Percentiles rank a stretch among this genome's conserved stretches.
phyloP scores from a whole-genome alignment of 306 rosid species.

The Adenanthera pavonina region DNA sequence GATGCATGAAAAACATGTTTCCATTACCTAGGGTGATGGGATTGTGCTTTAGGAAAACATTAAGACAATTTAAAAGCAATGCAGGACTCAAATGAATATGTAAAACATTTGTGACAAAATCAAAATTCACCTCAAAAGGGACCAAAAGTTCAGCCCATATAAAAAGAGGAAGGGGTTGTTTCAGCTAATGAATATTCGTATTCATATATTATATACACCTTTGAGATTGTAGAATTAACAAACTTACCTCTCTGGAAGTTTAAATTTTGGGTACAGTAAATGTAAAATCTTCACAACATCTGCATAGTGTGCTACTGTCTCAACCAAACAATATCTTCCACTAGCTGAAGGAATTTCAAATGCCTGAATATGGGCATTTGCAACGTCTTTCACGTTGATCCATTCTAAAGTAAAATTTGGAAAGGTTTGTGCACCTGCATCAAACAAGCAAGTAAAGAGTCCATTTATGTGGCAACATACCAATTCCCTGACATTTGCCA shows the following conservation, averaged over 20 bases:
- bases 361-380: slow-evolving; percentile 19
- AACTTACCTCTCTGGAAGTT: slow-evolving; percentile 54
- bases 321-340: slow-evolving; percentile 28
- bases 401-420: slow-evolving; percentile 11
- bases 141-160: not conserved
- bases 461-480: not conserved
- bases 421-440: slow-evolving; percentile 11
- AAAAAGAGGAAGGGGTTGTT: not conserved
- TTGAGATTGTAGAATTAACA: not conserved
- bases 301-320: slow-evolving; percentile 9
- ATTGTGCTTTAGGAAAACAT: not conserved
- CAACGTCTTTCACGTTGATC: slow-evolving; percentile 22
- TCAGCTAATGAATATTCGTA: not conserved
- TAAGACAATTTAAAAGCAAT: not conserved
- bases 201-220: slow-evolving; percentile 11
- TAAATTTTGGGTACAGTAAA: not conserved
- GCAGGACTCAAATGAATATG: not conserved
- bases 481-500: not conserved
- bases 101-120: not conserved
- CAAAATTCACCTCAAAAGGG: not conserved
- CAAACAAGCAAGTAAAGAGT: not conserved
- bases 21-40: not conserved
- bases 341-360: slow-evolving; percentile 14
- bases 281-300: slow-evolving; percentile 15
- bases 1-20: not conserved